phyloP scores from a whole-genome alignment of 2,329 filamentous ascomycete genomes.

The Claviceps humidiphila region DNA sequence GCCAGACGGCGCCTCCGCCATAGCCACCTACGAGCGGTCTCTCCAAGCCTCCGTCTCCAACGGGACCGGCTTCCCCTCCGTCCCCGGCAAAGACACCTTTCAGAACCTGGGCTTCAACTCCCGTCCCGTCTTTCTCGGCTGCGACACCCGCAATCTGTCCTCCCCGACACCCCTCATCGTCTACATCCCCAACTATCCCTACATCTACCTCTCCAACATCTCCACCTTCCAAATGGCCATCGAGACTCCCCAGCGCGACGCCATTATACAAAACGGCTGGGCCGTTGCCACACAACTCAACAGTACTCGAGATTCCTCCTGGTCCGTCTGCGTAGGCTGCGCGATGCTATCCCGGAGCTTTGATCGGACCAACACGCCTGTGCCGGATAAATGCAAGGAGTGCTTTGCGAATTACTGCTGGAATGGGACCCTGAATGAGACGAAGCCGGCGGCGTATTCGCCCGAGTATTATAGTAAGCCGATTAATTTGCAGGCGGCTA shows the following conservation, averaged over 20 bases:
- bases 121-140: constrained; percentile 51
- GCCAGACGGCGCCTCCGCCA: constrained; percentile 47
- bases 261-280: constrained; percentile 77
- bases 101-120: constrained; percentile 44
- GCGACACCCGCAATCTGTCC: constrained; percentile 42
- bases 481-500: constrained; percentile 14
- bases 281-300: constrained; percentile 75
- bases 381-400: constrained; percentile 57
- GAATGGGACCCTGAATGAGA: constrained; percentile 54
- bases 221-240: constrained; percentile 63
- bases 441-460: constrained; percentile 20
- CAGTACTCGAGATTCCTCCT: constrained; percentile 56
- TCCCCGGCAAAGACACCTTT: constrained; percentile 44
- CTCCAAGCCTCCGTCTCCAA: constrained; percentile 32
- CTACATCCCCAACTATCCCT: constrained; percentile 71
- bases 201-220: constrained; percentile 62
- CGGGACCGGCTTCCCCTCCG: constrained; percentile 42
- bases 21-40: constrained; percentile 43
- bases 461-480: constrained; percentile 15
- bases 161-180: constrained; percentile 56
- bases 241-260: constrained; percentile 52
- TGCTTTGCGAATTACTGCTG: constrained; percentile 87
- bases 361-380: constrained; percentile 50
- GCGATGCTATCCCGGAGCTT: constrained; percentile 70
- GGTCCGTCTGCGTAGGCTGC: constrained; percentile 78